Evolutionary conservation across 2,329 filamentous ascomycete species (phyloP).

Genomic region (Claviceps sp.): DNA sequence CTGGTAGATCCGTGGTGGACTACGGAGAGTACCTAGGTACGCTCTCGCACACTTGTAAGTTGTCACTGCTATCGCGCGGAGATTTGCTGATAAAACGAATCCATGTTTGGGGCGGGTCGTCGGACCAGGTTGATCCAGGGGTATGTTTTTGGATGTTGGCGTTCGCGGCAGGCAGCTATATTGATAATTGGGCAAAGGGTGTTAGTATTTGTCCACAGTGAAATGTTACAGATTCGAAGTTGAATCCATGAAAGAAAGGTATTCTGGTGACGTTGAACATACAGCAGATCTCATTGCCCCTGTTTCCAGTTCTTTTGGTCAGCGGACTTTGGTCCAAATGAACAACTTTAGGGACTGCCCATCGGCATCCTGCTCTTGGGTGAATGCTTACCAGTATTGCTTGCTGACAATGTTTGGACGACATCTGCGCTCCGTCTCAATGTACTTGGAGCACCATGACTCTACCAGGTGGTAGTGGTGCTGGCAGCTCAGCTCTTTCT

Average conservation of each 20-base stretch:
- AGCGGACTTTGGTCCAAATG: background rate
- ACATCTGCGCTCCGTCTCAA: slow-evolving; percentile 29
- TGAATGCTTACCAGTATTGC: slow-evolving; percentile 28
- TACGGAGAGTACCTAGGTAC: too few relatives aligned
- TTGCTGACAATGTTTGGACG: slow-evolving; percentile 30
- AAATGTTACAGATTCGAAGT: background rate
- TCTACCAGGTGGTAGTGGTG: slow-evolving; percentile 36
- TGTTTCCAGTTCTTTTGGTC: slow-evolving; percentile 8
- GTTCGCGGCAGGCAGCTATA: slow-evolving; percentile 26
- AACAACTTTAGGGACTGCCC: too few relatives aligned
- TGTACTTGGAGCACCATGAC: slow-evolving; percentile 32
- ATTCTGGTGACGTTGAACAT: slow-evolving; percentile 12
- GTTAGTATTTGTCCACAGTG: slow-evolving; percentile 1
- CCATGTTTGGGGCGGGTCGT: slow-evolving; percentile 17
- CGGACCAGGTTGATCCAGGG: slow-evolving; percentile 26
- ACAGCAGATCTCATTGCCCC: slow-evolving; percentile 33
- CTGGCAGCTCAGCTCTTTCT: slow-evolving; percentile 39
- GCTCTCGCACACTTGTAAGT: background rate
- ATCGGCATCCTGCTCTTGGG: background rate
- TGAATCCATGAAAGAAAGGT: too few relatives aligned
- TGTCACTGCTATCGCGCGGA: slow-evolving; percentile 13
- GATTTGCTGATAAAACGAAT: slow-evolving; percentile 15
- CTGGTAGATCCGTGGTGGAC: background rate
- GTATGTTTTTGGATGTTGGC: slow-evolving; percentile 24
- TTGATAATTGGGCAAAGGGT: background rate